Evolutionary conservation across 495 filamentous ascomycete genomes (phyloP).

Genomic region (Collariella sp.): DNA sequence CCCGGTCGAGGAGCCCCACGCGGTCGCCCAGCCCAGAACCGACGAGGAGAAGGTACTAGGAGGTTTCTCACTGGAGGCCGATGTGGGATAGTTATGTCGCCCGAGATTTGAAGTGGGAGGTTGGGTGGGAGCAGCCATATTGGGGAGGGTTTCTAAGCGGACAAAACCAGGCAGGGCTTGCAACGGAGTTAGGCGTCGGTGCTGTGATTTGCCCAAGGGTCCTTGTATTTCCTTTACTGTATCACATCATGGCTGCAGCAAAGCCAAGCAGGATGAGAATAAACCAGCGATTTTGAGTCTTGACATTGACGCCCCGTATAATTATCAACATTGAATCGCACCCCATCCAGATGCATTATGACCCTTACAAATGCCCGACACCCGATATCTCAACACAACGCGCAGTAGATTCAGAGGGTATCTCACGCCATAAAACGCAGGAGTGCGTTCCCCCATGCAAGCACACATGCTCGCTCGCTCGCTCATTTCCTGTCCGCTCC

Average conservation of each 20-base stretch:
- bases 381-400: background rate
- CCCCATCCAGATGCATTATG: no score
- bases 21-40: constrained; percentile 72
- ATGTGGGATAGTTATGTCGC: background rate
- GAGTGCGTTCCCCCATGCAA: background rate
- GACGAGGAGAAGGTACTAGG: constrained; percentile 54
- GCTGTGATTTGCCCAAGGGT: no score
- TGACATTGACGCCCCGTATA: background rate
- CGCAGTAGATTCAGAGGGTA: constrained; percentile 16
- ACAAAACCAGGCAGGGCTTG: background rate
- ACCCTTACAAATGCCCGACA: background rate
- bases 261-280: no score
- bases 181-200: no score
- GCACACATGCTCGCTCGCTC: background rate
- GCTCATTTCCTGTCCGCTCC: background rate
- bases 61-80: background rate
- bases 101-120: no score
- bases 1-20: constrained; percentile 73
- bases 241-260: background rate
- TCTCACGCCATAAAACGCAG: constrained; percentile 14
- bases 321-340: no score
- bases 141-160: no score
- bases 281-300: no score
- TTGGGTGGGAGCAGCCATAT: no score
- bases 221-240: no score